Evolutionary conservation across 371 early-diverging fungal genomes (phyloP), one percentile per base, ranked within the genome.

Genomic region (Blastocladiella emersonii): DNA sequence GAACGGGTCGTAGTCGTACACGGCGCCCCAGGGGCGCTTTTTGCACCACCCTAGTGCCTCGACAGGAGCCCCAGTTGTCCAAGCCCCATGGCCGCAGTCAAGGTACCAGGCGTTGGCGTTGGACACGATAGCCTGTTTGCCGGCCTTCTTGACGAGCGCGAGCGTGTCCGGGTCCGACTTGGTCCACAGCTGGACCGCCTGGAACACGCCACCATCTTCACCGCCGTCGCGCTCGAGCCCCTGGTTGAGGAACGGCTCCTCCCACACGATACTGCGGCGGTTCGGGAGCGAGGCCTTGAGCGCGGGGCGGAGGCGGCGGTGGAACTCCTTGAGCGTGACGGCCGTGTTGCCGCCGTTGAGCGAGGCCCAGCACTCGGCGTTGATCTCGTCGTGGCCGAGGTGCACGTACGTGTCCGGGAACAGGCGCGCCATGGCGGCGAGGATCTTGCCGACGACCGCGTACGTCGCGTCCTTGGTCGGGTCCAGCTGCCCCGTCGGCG

Each of bases 321-420:
- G 67, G 63, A 64, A 75, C 43, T 55, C 48, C 32, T 34, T 61
- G 37, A 75, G 53, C 23, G 70, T 53, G 19, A 63, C 44, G 37
- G 63, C 63, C 44, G 69, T 67, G 41, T 65, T 49, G 57, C 13
- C 63, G 63, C 56, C 70, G 56, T 37, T 66, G 65, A 57, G 79
- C 74, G 25, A 62, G 61, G 17, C 62, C 79, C 82, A 90, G 72
- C 88, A 88, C 23, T 76, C 73, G 21, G 74, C 68, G 49, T 83
- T 83, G 64, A 89, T 80, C 68, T 90, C 91, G 72, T 90, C 91
- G 61, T 84, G 85, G 59, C 89, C 87, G 21, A 81, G 70, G 67
- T 90, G 89, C 70, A 84, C 82, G 62, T 77, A 70, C 12, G 80
- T 65, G 69, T 89, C 91, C 3, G 79, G 74, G 72, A 90, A 90